Evolutionary conservation across 1,284 basidiomycete genomes (phyloP).

Genomic region (Retiboletus flavoniger): DNA sequence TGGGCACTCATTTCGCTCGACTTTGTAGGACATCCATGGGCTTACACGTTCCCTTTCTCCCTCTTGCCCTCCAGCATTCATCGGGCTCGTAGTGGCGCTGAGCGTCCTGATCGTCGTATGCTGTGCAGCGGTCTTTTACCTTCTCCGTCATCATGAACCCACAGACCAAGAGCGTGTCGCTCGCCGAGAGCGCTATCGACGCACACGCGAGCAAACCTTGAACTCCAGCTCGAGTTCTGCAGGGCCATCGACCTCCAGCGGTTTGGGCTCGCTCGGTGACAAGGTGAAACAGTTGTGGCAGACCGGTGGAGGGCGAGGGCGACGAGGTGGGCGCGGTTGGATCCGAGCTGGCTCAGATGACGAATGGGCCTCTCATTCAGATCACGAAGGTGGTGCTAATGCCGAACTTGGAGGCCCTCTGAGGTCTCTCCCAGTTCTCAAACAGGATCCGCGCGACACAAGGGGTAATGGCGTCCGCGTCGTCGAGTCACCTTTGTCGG

Average conservation of each 20-base stretch:
- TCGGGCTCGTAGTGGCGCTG: constrained; percentile 46
- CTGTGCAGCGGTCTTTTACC: constrained; percentile 43
- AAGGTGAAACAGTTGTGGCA: constrained; percentile 25
- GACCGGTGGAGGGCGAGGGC: constrained; percentile 7
- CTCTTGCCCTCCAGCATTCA: constrained; percentile 36
- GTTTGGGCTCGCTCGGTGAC: constrained; percentile 15
- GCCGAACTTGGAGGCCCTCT: constrained; percentile 12
- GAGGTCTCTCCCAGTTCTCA: constrained; percentile 9
- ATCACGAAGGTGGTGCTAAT: constrained; percentile 14
- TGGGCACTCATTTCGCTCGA: constrained; percentile 22
- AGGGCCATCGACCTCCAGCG: constrained; percentile 5
- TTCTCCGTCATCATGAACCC: constrained; percentile 42
- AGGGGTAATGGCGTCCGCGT: constrained; percentile 12
- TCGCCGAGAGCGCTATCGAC: constrained; percentile 24
- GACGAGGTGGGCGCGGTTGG: constrained; percentile 41
- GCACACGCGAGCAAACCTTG: constrained; percentile 15
- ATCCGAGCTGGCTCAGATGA: constrained; percentile 41
- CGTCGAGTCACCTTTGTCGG: constrained; percentile 31
- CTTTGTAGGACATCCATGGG: not conserved
- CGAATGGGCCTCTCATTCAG: constrained; percentile 37
- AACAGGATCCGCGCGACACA: constrained; percentile 1
- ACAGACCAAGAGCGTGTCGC: constrained; percentile 29
- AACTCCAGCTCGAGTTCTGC: constrained; percentile 2
- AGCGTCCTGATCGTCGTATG: constrained; percentile 44
- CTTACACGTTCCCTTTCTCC: constrained; percentile 5